A percentile compares a stretch with the other conserved stretches of the same genome.
These are phyloP conservation scores for Monilinia aucupariae DNA, from an alignment of 2,329 filamentous ascomycete genomes.

Conservation along the genomic window DNA sequence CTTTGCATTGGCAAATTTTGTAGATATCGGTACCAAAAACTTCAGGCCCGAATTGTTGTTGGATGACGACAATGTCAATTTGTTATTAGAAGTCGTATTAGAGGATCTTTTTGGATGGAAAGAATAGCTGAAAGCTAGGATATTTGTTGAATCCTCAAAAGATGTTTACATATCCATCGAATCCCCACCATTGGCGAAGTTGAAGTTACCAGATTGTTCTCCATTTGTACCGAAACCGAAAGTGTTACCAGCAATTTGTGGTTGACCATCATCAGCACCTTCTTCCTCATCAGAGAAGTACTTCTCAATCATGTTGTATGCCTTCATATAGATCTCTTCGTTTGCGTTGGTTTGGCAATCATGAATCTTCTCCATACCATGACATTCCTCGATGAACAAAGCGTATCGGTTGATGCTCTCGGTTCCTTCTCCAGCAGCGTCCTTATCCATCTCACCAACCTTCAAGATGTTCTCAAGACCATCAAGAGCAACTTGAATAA, in stretches of 20 bases:
- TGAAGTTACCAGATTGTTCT: conserved; percentile 82
- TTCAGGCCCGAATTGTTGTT: conserved; percentile 15
- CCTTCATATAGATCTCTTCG: conserved; percentile 99
- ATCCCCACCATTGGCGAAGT: conserved; percentile 75
- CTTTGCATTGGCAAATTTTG: conserved; percentile 21
- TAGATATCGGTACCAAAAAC: conserved; percentile 15
- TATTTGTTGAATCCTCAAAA: conserved; percentile 19
- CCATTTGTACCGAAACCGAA: conserved; percentile 73
- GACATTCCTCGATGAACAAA: conserved; percentile 96
- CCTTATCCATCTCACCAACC: conserved; percentile 98
- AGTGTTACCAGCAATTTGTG: conserved; percentile 56
- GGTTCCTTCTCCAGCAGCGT: conserved; percentile 66
- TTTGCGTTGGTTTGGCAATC: conserved; percentile 99
- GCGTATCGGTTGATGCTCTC: conserved; percentile 93
- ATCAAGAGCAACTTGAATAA: conserved; percentile 96
- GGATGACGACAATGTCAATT: conserved; percentile 24
- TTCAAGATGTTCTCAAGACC: conserved; percentile 99
- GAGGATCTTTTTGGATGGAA: conserved; percentile 17
- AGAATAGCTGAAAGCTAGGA: conserved; percentile 22
- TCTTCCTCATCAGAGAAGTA: conserved; percentile 99
- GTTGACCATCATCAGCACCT: conserved; percentile 66
- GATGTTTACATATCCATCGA: conserved; percentile 66
- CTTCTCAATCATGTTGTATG: conserved; percentile 99
- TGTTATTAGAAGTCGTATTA: conserved; percentile 31
- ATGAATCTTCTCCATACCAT: conserved; percentile 99